Conservation (phyloP, 2,329 filamentous ascomycete genomes). For the Colletotrichum orchidophilum region DNA sequence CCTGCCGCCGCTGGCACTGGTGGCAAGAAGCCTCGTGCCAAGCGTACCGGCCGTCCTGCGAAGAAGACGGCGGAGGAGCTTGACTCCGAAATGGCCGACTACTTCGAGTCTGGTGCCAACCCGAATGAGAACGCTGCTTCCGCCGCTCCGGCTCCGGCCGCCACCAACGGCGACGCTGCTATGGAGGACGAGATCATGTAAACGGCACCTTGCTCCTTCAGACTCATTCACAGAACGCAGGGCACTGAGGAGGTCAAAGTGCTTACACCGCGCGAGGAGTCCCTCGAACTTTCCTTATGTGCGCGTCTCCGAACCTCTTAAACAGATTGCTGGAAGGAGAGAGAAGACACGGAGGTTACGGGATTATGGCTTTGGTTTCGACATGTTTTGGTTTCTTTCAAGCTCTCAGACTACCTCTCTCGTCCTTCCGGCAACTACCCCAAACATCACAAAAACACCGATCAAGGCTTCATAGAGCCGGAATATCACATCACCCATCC, state of each 20-base stretch:
- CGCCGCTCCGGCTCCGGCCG: slow-evolving; percentile 56
- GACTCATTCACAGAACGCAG: not conserved
- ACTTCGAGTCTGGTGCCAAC: slow-evolving; percentile 70
- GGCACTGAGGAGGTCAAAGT: slow-evolving; percentile 1
- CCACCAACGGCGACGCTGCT: slow-evolving; percentile 62
- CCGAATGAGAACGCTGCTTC: slow-evolving; percentile 55
- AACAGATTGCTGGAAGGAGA: slow-evolving; percentile 29
- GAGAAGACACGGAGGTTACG: slow-evolving; percentile 12
- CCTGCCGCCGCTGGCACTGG: slow-evolving; percentile 54
- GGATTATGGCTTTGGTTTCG: slow-evolving; percentile 28
- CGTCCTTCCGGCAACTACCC: slow-evolving; percentile 14
- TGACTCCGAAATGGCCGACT: slow-evolving; percentile 97
- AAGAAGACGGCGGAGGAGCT: slow-evolving; percentile 96
- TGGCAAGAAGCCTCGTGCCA: slow-evolving; percentile 63
- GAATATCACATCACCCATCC: slow-evolving; percentile 11
- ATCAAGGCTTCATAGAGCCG: not conserved
- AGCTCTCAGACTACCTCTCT: slow-evolving; percentile 25
- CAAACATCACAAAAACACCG: slow-evolving; percentile 19
- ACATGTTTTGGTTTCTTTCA: slow-evolving; percentile 25
- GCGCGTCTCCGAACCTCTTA: slow-evolving; percentile 16
- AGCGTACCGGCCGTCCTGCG: slow-evolving; percentile 70
- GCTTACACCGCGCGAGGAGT: not conserved
- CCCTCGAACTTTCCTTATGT: slow-evolving; percentile 21
- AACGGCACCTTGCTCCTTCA: slow-evolving; percentile 20
- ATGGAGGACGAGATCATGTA: slow-evolving; percentile 74